These are phyloP conservation scores for Ceratocystis alfenasii DNA, from an alignment of 2,329 filamentous ascomycete species.

Conservation along the genomic window DNA sequence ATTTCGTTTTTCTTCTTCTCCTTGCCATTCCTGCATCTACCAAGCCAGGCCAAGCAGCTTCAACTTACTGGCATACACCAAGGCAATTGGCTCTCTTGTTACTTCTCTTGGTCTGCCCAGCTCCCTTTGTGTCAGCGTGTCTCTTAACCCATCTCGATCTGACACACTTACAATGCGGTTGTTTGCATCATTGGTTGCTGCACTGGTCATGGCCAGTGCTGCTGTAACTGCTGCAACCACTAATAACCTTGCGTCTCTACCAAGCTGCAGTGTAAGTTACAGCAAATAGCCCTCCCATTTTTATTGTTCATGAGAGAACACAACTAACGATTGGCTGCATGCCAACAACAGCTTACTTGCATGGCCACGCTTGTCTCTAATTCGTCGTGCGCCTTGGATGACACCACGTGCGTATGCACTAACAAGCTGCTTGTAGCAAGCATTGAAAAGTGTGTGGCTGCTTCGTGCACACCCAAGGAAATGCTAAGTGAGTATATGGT, in stretches of 20 bases:
- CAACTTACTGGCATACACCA: too few species aligned
- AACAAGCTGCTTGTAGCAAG: slow-evolving; percentile 25
- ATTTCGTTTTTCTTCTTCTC: neutral
- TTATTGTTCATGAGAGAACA: neutral
- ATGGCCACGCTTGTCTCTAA: slow-evolving; percentile 25
- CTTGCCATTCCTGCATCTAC: neutral
- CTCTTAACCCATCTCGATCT: neutral
- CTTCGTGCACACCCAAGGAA: slow-evolving; percentile 28
- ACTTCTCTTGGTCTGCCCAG: neutral
- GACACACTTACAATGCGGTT: neutral
- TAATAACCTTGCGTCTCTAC: neutral
- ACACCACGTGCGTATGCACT: slow-evolving; percentile 30
- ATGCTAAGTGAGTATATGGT: slow-evolving; percentile 27
- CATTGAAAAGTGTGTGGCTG: slow-evolving; percentile 27
- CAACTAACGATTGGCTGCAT: neutral
- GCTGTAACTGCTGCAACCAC: neutral
- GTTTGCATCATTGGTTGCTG: neutral
- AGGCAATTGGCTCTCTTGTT: too few species aligned
- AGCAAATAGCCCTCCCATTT: too few species aligned
- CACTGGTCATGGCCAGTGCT: neutral
- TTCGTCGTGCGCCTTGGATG: slow-evolving; percentile 27
- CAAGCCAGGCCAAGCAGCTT: too few species aligned
- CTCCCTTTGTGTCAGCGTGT: neutral
- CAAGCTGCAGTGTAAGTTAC: slow-evolving; percentile 11
- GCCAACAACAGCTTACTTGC: slow-evolving; percentile 25